These are phyloP conservation scores for Petunia hybrid DNA, from an alignment of 305 asterid genomes.

Conservation along the genomic window DNA sequence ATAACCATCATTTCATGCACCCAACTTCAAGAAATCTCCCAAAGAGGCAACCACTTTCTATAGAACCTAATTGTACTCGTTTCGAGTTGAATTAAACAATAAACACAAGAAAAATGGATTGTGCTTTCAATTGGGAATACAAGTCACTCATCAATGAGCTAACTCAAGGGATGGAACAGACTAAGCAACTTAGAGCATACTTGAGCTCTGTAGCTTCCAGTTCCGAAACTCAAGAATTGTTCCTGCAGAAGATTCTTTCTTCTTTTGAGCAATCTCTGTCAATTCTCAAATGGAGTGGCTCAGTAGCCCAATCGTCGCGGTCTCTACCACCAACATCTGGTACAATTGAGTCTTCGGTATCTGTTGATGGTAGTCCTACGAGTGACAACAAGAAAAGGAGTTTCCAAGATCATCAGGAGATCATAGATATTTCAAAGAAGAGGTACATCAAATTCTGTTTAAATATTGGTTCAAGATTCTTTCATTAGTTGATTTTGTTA, in stretches of 20 bases:
- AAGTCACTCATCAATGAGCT: conserved; percentile 62
- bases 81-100: conserved; percentile 49
- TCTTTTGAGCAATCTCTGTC: conserved; percentile 70
- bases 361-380: conserved; percentile 34
- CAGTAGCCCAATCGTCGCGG: conserved; percentile 42
- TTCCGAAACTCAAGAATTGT: conserved; percentile 52
- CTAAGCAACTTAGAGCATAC: conserved; percentile 71
- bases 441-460: conserved; percentile 51
- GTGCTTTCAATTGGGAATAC: conserved; percentile 55
- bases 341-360: conserved; percentile 50
- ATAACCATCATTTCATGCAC: not conserved
- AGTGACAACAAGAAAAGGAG: conserved; percentile 45
- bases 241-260: conserved; percentile 65
- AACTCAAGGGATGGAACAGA: conserved; percentile 78
- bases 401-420: conserved; percentile 45
- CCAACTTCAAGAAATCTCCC: not conserved
- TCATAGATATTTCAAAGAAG: conserved; percentile 58
- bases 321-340: conserved; percentile 33
- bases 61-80: not conserved
- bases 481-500: not conserved
- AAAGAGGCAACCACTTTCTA: not conserved
- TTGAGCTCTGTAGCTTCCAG: conserved; percentile 52
- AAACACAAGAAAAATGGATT: conserved; percentile 59
- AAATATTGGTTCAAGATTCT: too few relatives aligned
- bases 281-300: conserved; percentile 54